A percentile compares a stretch with the other conserved stretches of the same genome.
phyloP scores from a whole-genome alignment of 2,329 filamentous ascomycete genomes.

The Diaporthe vaccinii region DNA sequence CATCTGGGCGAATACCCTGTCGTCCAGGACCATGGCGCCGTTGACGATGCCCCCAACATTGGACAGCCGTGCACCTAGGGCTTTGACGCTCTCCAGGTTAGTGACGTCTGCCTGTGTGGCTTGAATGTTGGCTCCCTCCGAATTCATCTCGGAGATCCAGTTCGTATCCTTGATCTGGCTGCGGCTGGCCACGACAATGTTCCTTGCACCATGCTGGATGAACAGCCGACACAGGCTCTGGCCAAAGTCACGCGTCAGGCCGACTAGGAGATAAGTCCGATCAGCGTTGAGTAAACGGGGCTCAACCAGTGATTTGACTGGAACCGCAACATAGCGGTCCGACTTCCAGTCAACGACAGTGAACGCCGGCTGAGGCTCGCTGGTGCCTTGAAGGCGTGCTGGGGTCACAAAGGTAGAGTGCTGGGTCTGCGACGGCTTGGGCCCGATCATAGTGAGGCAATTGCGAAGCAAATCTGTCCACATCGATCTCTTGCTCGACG shows the following conservation, averaged over 20 bases:
- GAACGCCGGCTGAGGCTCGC: slow-evolving; percentile 43
- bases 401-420: slow-evolving; percentile 7
- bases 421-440: slow-evolving; percentile 26
- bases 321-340: slow-evolving; percentile 47
- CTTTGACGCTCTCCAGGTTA: slow-evolving; percentile 46
- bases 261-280: slow-evolving; percentile 56
- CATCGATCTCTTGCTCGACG: neutral
- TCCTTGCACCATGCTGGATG: slow-evolving; percentile 52
- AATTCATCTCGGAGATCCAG: slow-evolving; percentile 52
- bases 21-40: slow-evolving; percentile 61
- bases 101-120: slow-evolving; percentile 50
- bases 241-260: slow-evolving; percentile 59
- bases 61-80: slow-evolving; percentile 48
- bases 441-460: neutral
- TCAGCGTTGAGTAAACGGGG: slow-evolving; percentile 48
- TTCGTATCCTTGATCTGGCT: slow-evolving; percentile 48
- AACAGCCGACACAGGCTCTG: slow-evolving; percentile 58
- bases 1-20: slow-evolving; percentile 58
- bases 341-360: slow-evolving; percentile 56
- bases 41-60: slow-evolving; percentile 57
- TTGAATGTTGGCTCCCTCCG: slow-evolving; percentile 44
- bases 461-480: neutral
- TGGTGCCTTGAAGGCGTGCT: slow-evolving; percentile 43
- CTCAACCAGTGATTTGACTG: slow-evolving; percentile 45
- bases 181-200: slow-evolving; percentile 57